A percentile compares a stretch with the other conserved stretches of the same genome.
phyloP scores from a whole-genome alignment of 768 basidiomycete species.

The Lactarius tabidus region DNA sequence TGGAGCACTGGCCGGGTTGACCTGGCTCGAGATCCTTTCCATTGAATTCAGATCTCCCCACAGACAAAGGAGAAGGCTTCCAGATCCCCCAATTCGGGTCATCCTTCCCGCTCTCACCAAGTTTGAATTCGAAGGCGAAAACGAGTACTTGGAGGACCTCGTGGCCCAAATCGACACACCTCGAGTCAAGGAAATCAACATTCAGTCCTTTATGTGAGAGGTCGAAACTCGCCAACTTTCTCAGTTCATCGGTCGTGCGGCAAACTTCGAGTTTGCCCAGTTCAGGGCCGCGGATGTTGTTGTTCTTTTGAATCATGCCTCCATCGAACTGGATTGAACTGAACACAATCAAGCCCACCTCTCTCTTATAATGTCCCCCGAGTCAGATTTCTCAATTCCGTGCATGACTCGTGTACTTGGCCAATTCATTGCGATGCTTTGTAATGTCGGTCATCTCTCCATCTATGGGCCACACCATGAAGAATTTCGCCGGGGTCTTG shows the following conservation, averaged over 20 bases:
- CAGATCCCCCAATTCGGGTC: background rate
- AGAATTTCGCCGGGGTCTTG: no score
- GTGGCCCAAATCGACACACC: background rate
- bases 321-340: background rate
- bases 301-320: background rate
- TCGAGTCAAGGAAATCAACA: background rate
- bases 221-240: background rate
- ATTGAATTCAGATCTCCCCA: background rate
- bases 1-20: background rate
- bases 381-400: background rate
- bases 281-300: background rate
- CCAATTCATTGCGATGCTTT: background rate
- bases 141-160: background rate
- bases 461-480: no score
- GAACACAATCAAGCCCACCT: background rate
- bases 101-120: background rate
- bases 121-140: background rate
- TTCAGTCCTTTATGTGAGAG: background rate
- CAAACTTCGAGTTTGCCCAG: background rate
- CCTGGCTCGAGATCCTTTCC: background rate
- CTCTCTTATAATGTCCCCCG: background rate
- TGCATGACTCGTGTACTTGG: background rate
- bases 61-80: background rate
- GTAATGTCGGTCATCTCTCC: background rate
- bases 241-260: background rate